These are phyloP conservation scores for Lizonia empirigonia DNA, from an alignment of 2,329 filamentous ascomycete species.

Conservation along the genomic window DNA sequence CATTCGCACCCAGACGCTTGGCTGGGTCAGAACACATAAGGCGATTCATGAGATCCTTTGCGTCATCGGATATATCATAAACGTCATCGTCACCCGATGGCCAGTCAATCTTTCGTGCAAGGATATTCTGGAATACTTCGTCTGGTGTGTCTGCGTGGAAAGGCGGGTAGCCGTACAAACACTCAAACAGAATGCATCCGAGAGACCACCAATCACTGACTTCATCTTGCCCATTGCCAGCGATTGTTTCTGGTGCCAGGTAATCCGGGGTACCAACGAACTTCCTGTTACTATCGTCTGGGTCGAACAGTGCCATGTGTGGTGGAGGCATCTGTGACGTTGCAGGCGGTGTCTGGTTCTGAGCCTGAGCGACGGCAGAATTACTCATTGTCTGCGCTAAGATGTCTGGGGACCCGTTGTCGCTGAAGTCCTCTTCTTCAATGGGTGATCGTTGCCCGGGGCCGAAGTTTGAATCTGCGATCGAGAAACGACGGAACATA, in stretches of 20 bases:
- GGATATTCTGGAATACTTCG: constrained; percentile 94
- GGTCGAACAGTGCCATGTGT: constrained; percentile 92
- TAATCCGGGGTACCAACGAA: constrained; percentile 99
- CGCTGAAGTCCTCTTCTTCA: constrained; percentile 75
- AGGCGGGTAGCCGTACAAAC: constrained; percentile 88
- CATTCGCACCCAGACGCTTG: constrained; percentile 83
- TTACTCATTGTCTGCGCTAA: constrained; percentile 66
- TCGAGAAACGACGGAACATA: constrained; percentile 76
- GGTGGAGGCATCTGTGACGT: constrained; percentile 83
- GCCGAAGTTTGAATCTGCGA: constrained; percentile 53
- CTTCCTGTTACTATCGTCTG: constrained; percentile 86
- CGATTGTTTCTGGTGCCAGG: constrained; percentile 94
- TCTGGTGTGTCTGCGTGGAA: constrained; percentile 92
- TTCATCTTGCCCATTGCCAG: constrained; percentile 92
- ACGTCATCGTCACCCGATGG: constrained; percentile 81
- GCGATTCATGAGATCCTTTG: constrained; percentile 92
- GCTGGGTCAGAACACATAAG: constrained; percentile 84
- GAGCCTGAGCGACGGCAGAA: constrained; percentile 53
- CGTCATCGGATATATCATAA: constrained; percentile 76
- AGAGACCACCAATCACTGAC: constrained; percentile 99
- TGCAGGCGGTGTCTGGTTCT: constrained; percentile 64
- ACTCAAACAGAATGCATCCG: constrained; percentile 98
- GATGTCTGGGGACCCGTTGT: constrained; percentile 78
- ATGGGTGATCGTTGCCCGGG: constrained; percentile 62
- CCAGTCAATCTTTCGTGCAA: constrained; percentile 89